Base-by-base conservation (phyloP, 805 yeast species). In the Yarrowia sp. region DNA sequence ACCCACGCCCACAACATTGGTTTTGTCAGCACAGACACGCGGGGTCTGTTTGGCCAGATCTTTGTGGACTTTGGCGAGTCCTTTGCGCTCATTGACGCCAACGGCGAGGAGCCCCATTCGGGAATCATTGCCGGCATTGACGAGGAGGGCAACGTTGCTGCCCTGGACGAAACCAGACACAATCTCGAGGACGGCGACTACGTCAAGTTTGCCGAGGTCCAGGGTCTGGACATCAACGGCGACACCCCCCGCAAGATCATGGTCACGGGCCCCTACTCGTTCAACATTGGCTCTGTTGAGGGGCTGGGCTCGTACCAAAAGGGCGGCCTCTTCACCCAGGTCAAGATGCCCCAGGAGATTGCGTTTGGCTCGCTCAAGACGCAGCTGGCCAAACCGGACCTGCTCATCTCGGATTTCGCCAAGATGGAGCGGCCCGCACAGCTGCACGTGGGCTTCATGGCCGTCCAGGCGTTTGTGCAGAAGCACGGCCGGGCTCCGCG, bases 261-360 rank as follows among this genome's bases (percentile, higher is more conserved):
- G 75, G 98, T 92, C 1, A 82, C 90, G 70, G 99, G 98, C 15
- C 99, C 99, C n/a, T 92, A 86, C 76, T 96, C 98, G 2, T 95
- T 90, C 83, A 87, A 86, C 76, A 86, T 94, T 70, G 86, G 84
- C 15, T 76, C 80, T 26, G 82, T 84, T 0, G 74, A 80, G 26
- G 84, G 86, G 68, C 82, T 86, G 69, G 97, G 93, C 26, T 78
- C 82, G 1, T 95, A 92, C 76, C 78, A 81, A 66, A 87, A 87
- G 75, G 97, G 97, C 63, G 99, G 99, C 72, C 82, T 91, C 61
- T 95, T 91, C 82, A 90, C 92, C 32, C 97, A 95, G 80, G 97
- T 94, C 59, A 93, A 93, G 80, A 87, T 90, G 75, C 98, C 99
- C 38, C 79, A 78, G 63, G 82, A 81, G 36, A 72, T 89, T 26